Conservation (phyloP, 305 asterid genomes). For the Caryopteris hybrid region DNA sequence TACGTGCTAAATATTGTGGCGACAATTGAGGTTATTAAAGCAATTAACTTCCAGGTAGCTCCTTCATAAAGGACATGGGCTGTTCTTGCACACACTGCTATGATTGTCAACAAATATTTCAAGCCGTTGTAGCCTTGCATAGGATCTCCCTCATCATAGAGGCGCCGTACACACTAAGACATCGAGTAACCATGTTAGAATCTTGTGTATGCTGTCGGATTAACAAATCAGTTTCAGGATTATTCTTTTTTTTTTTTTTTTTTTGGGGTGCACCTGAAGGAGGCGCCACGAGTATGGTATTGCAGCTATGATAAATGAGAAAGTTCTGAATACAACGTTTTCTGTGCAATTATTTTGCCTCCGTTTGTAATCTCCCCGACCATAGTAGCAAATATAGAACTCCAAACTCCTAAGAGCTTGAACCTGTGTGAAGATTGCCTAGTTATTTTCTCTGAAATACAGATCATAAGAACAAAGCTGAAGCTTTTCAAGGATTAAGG, state of each 20-base stretch:
- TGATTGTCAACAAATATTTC: constrained; percentile 35
- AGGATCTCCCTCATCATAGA: constrained; percentile 38
- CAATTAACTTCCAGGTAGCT: constrained; percentile 26
- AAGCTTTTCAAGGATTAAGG: not conserved
- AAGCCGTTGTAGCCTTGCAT: constrained; percentile 44
- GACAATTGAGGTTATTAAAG: constrained; percentile 28
- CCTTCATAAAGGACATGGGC: constrained; percentile 33
- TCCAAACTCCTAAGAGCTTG: constrained; percentile 53
- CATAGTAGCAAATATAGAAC: constrained; percentile 50
- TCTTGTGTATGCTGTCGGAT: not conserved
- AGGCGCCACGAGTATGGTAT: constrained; percentile 46
- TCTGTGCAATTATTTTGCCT: constrained; percentile 31
- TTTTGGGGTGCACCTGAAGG: constrained; percentile 33
- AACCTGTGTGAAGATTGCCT: constrained; percentile 22
- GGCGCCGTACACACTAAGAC: constrained; percentile 38
- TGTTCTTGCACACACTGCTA: constrained; percentile 45
- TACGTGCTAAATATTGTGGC: constrained; percentile 41
- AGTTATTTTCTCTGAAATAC: not conserved
- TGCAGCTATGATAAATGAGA: constrained; percentile 40
- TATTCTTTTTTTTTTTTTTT: not conserved
- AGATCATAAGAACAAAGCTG: not conserved
- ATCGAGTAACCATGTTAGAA: constrained; percentile 11
- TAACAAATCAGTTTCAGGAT: not conserved
- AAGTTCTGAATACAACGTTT: constrained; percentile 30
- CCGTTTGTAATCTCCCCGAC: constrained; percentile 47